These are phyloP conservation scores for Excoecaria agallocha DNA, from an alignment of 345 rosid genomes.

Conservation along the genomic window DNA sequence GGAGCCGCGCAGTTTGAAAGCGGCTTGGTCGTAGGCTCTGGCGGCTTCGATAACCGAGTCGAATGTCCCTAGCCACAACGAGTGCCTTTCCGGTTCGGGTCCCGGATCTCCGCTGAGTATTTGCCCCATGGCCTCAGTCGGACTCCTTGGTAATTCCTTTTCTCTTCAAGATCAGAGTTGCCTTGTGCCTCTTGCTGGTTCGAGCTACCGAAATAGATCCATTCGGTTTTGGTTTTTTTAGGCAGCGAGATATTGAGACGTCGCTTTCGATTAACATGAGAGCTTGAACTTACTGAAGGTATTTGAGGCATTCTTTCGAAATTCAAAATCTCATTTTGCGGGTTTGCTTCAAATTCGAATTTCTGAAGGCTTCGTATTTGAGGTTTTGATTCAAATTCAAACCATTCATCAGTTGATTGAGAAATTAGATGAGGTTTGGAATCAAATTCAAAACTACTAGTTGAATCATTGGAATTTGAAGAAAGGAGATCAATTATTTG, in stretches of 20 bases:
- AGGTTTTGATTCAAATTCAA: slow-evolving; percentile 30
- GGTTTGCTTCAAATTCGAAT: not conserved
- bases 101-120: slow-evolving; percentile 94
- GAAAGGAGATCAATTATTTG: slow-evolving; percentile 34
- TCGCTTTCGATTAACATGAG: slow-evolving; percentile 42
- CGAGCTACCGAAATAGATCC: slow-evolving; percentile 41
- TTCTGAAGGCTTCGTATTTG: slow-evolving; percentile 1
- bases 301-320: slow-evolving; percentile 27
- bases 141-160: slow-evolving; percentile 82
- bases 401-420: slow-evolving; percentile 1
- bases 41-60: slow-evolving; percentile 75
- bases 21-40: slow-evolving; percentile 78
- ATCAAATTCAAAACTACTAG: slow-evolving; percentile 3
- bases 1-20: slow-evolving; percentile 72
- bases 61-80: slow-evolving; percentile 92
- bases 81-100: slow-evolving; percentile 68
- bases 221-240: slow-evolving; percentile 38
- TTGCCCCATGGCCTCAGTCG: slow-evolving; percentile 93
- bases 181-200: slow-evolving; percentile 2
- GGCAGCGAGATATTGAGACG: slow-evolving; percentile 53
- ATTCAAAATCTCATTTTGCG: slow-evolving; percentile 6
- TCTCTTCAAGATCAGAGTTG: slow-evolving; percentile 19
- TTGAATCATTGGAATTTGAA: slow-evolving; percentile 18
- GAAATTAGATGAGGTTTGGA: not conserved
- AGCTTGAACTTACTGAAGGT: slow-evolving; percentile 1